Evolutionary conservation across 805 yeast genomes (phyloP).

Genomic region (Ogataea polymorpha): DNA sequence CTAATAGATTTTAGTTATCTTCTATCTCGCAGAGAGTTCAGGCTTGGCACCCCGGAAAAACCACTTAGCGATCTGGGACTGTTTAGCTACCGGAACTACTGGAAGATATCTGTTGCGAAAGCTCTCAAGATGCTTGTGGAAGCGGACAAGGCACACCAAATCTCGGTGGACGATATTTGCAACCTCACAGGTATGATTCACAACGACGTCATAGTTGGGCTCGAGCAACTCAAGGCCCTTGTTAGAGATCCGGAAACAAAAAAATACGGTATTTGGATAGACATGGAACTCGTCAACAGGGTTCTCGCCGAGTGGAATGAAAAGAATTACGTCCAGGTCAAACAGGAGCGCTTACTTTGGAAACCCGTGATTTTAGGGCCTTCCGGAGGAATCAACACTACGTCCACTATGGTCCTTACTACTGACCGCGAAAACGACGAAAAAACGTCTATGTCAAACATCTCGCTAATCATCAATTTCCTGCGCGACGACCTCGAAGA

Average conservation of each 20-base stretch:
- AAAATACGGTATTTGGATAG: slow-evolving; percentile 52
- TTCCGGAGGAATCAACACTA: slow-evolving; percentile 77
- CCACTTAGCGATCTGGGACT: slow-evolving; percentile 87
- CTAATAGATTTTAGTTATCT: slow-evolving; percentile 87
- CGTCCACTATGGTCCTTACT: slow-evolving; percentile 40
- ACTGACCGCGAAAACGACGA: slow-evolving; percentile 22
- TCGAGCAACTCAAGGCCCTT: slow-evolving; percentile 72
- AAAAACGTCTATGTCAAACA: slow-evolving; percentile 41
- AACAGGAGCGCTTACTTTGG: slow-evolving; percentile 63
- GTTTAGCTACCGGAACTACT: slow-evolving; percentile 79
- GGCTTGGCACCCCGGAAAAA: slow-evolving; percentile 91
- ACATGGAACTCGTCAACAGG: slow-evolving; percentile 40
- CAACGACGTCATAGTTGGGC: slow-evolving; percentile 81
- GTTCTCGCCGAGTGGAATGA: slow-evolving; percentile 49
- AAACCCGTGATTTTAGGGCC: slow-evolving; percentile 82
- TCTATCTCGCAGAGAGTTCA: slow-evolving; percentile 68
- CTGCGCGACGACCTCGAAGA: slow-evolving; percentile 68
- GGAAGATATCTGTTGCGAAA: slow-evolving; percentile 67
- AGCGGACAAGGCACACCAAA: slow-evolving; percentile 1
- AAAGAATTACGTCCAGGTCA: slow-evolving; percentile 51
- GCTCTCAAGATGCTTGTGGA: slow-evolving; percentile 32
- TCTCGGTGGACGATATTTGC: slow-evolving; percentile 62
- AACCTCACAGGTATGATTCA: slow-evolving; percentile 79
- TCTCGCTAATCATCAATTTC: slow-evolving; percentile 56
- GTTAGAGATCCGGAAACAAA: slow-evolving; percentile 43